Base-by-base conservation (phyloP, 768 basidiomycete genomes). In the Neoboletus brunneissimus region DNA sequence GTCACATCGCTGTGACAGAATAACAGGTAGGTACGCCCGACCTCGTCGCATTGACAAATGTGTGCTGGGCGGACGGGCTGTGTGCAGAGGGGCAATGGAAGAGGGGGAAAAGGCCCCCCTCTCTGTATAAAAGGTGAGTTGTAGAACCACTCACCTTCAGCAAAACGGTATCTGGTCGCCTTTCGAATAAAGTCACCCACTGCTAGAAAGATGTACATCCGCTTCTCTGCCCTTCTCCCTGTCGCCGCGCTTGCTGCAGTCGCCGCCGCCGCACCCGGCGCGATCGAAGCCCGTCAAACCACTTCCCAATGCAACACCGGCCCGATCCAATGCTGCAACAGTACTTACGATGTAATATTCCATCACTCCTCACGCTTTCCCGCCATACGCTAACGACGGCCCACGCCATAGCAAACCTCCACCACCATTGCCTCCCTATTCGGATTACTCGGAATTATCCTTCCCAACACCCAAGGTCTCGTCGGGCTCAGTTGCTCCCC, bases 401-500 rank as follows among this genome's bases (percentile, higher is more conserved):
- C 11, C 29, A 29, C 29, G 2, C 31, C 5, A 13, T 13, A 34
- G 32, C 32, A 34, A 34, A 34, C 10, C 32, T 5, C 3, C 34
- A 6, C 13, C 15, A 35, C 20, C 2, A 1, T 41, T 7, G 4
- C 11, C 12, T 2, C 0, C 0, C 35, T 63, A 27, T 23, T 51
- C 9, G 31, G 37, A 3, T 5, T 59, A 2, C 51, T 67, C 10
- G 57, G 57, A 4, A 0, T 51, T 8, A 20, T 11, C 7, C 6
- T 50, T 9, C 50, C 50, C 11, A 0, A 0, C 5, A 0, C 48
- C 10, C 0, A 6, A 0, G 60, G 57, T 29, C 44, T 54, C 6
- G 11, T 65, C 10, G 65, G 60, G 16, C 8, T 51, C 0, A 6
- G 9, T 10, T 67, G 65, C 38, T 13, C 16, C n/a, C 49, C 59